Conservation (phyloP, 805 yeast genomes). For the Candida pseudofarinosa region DNA sequence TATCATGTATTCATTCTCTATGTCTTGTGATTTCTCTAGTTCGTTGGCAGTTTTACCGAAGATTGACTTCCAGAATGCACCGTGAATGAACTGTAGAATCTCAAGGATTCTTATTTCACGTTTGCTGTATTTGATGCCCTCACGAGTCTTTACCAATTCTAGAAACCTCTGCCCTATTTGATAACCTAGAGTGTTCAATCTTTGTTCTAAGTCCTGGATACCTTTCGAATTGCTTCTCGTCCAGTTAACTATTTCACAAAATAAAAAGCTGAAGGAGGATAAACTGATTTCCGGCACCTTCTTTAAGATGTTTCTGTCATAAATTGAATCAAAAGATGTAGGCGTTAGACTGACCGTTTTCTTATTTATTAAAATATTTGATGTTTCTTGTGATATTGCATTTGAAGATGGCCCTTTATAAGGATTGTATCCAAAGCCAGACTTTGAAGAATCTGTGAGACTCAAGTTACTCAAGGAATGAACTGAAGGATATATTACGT, state of each 20-base stretch:
- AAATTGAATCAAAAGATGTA: conserved; percentile 44
- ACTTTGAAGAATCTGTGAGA: conserved; percentile 21
- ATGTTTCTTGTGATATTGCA: conserved; percentile 33
- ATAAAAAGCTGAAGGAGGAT: conserved; percentile 64
- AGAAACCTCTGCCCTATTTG: conserved; percentile 68
- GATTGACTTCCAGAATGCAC: conserved; percentile 66
- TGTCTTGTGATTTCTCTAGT: conserved; percentile 67
- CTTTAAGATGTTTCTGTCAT: conserved; percentile 63
- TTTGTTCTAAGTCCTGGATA: conserved; percentile 52
- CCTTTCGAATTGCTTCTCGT: conserved; percentile 60
- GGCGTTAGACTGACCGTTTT: conserved; percentile 27
- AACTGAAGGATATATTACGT: conserved; percentile 29
- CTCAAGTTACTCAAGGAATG: conserved; percentile 26
- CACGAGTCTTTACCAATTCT: conserved; percentile 66
- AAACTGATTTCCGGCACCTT: conserved; percentile 64
- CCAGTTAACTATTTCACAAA: conserved; percentile 67
- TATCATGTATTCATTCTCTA: conserved; percentile 71
- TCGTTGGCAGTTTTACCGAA: conserved; percentile 76
- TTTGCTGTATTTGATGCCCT: conserved; percentile 56
- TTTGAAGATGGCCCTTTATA: conserved; percentile 39
- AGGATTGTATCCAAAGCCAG: conserved; percentile 44
- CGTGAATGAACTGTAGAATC: conserved; percentile 66
- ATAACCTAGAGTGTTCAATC: conserved; percentile 72
- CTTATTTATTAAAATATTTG: conserved; percentile 31
- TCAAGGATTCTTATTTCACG: conserved; percentile 67